A percentile compares a stretch with the other conserved stretches of the same genome.
Conservation (phyloP, 495 filamentous ascomycete genomes). For the Niebla homalea region DNA sequence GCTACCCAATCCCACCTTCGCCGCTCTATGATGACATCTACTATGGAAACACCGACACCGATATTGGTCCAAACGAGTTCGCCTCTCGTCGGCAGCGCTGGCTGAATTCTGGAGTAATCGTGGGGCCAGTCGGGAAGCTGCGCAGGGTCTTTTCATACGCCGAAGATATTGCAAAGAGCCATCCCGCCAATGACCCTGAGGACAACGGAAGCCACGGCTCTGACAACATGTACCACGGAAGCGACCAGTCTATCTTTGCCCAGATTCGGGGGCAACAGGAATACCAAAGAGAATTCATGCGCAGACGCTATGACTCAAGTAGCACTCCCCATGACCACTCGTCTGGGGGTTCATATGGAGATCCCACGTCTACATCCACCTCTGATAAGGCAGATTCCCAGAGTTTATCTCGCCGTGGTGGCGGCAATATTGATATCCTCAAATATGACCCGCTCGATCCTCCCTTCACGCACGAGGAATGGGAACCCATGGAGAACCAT, state of each 20-base stretch:
- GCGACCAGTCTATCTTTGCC: neutral
- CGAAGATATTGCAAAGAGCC: neutral
- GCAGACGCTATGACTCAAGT: neutral
- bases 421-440: neutral
- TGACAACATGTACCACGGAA: neutral
- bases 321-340: no score
- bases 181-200: neutral
- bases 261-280: neutral
- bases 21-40: neutral
- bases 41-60: constrained; percentile 4
- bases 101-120: neutral
- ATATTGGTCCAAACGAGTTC: neutral
- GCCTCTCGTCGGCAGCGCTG: neutral
- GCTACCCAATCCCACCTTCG: constrained; percentile 3
- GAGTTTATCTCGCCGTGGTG: neutral
- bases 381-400: no score
- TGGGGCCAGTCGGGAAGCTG: neutral
- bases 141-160: neutral
- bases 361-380: no score
- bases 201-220: neutral
- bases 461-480: neutral
- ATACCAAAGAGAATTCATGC: neutral
- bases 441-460: neutral
- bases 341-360: no score
- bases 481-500: neutral